Base-by-base conservation (phyloP, 345 rosid genomes). In the Stellera chamaejasme region DNA sequence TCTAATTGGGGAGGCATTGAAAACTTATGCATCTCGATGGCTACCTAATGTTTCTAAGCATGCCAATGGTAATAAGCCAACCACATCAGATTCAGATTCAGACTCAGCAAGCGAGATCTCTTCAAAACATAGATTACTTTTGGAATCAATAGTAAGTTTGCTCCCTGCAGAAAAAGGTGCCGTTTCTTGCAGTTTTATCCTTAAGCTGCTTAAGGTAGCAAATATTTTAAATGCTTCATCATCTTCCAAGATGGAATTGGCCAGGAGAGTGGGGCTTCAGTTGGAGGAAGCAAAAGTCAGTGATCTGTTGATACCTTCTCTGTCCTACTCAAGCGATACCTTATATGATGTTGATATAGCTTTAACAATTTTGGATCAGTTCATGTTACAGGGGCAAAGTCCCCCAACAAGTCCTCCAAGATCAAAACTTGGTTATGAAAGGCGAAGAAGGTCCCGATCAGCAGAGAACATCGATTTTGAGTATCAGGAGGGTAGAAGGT, bases 381-480 rank as follows among this genome's bases (percentile, higher is more conserved):
- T 89, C 67, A 81, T 79, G 97, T 64, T 75, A 58, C 96, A 84
- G 67, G 91, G 92, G 14, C 92, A 87, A 70, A 93, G 99, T 74
- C 99, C 97, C 52, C 92, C 94, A 11, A 89, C 92, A 39, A 93
- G 92, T 45, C 99, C 99, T 62, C 75, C 76, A 26, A 81, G 96
- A 58, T 71, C 83, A 51, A 89, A 77, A 76, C 72, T 71, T 14
- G 92, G 78, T 58, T 74, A 72, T 10, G 82, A 87, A 73, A 81
- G 95, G 79, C 77, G 95, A 68, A 76, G 96, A 69, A 75, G 97
- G 73, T 93, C 99, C 13, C 81, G 99, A 64, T 93, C 99, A 0
- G 90, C 96, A 0, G 96, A 93, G 74, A 84, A 87, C 63, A 83
- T 89, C 12, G 77, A 84, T 64, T 74, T 81, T 57, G 97, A 83